Percentiles rank a stretch among this genome's conserved stretches.
Conservation (phyloP, 2,329 filamentous ascomycete species). For the Moelleriella libera region DNA sequence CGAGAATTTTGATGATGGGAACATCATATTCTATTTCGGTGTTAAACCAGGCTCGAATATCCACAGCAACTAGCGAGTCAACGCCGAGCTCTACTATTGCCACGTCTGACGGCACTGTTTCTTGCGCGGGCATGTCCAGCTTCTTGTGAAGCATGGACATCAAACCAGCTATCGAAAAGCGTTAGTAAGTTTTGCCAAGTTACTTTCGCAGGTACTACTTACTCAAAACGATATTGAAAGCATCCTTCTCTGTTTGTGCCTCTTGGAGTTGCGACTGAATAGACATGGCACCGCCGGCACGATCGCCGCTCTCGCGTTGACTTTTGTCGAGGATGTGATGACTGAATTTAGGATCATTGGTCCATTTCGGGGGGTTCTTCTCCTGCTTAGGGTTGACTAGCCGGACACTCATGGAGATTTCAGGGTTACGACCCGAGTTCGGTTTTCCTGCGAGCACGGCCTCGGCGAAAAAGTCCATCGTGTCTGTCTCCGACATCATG, state of each 20-base stretch:
- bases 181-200: not conserved
- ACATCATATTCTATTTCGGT: conserved; percentile 27
- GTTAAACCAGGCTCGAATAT: conserved; percentile 33
- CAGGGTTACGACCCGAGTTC: not conserved
- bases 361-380: not conserved
- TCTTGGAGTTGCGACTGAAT: not conserved
- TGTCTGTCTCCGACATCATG: conserved; percentile 14
- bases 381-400: not conserved
- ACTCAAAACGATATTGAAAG: not conserved
- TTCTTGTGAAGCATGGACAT: not conserved
- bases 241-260: not conserved
- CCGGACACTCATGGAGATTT: not conserved
- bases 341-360: not conserved
- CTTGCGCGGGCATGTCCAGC: not conserved
- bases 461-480: conserved; percentile 17
- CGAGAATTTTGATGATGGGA: conserved; percentile 25
- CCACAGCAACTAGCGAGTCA: conserved; percentile 17
- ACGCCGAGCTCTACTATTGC: conserved; percentile 10
- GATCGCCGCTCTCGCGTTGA: not conserved
- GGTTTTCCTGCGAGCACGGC: conserved; percentile 10
- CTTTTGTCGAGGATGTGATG: not conserved
- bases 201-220: not conserved
- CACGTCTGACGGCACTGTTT: not conserved
- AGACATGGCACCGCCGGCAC: not conserved
- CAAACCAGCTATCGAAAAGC: not conserved